Evolutionary conservation across 2,329 filamentous ascomycete genomes (phyloP).

Genomic region (Clarireedia paspali): DNA sequence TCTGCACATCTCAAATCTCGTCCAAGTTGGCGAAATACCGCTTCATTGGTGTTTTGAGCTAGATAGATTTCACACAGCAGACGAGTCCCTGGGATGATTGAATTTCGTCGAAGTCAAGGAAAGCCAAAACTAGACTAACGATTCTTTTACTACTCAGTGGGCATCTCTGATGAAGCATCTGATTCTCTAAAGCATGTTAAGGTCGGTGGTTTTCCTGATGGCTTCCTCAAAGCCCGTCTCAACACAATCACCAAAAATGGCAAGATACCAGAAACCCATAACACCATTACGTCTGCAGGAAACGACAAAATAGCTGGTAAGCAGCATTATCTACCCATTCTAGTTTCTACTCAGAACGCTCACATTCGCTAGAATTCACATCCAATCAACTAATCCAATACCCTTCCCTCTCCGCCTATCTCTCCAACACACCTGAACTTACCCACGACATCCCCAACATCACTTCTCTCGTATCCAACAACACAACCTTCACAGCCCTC

Average conservation of each 20-base stretch:
- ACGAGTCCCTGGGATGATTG: not conserved
- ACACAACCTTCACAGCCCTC: constrained; percentile 33
- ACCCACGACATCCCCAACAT: constrained; percentile 9
- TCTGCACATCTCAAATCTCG: no score
- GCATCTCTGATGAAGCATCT: not conserved
- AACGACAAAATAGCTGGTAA: constrained; percentile 25
- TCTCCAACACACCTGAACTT: not conserved
- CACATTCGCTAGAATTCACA: not conserved
- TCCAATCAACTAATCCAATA: constrained; percentile 13
- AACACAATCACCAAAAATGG: not conserved
- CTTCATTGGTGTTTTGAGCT: no score
- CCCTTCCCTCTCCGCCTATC: constrained; percentile 12
- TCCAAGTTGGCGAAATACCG: no score
- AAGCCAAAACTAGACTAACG: not conserved
- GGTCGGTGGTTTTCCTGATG: constrained; percentile 26
- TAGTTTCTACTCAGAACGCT: no score
- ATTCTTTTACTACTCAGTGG: not conserved
- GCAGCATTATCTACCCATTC: not conserved
- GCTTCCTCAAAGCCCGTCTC: constrained; percentile 15
- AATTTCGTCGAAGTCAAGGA: not conserved
- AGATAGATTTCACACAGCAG: no score
- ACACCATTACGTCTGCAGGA: constrained; percentile 29
- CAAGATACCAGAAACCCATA: not conserved
- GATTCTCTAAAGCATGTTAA: not conserved
- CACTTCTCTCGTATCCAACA: constrained; percentile 28